phyloP scores from a whole-genome alignment of 345 rosid species.

The Eucalyptus albens region DNA sequence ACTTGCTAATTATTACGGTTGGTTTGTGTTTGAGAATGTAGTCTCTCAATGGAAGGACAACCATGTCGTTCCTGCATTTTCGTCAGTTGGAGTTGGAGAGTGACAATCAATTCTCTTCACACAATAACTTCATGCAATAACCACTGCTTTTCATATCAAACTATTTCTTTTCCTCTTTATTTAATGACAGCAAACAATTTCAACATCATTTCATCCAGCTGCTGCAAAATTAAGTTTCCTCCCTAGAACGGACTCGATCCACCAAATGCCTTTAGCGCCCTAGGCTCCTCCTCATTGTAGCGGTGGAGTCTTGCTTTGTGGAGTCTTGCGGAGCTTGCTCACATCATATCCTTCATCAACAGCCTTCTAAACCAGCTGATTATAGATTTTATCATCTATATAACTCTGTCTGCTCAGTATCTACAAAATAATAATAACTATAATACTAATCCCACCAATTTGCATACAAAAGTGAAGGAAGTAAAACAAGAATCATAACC shows the following conservation, averaged over 20 bases:
- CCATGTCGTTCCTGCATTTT: neutral
- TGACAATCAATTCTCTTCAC: neutral
- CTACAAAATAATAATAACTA: slow-evolving; percentile 1
- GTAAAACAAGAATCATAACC: neutral
- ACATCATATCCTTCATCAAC: slow-evolving; percentile 51
- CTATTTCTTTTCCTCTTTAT: neutral
- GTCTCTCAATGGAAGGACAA: neutral
- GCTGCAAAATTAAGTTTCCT: neutral
- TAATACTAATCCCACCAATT: too few relatives aligned
- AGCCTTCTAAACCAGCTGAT: slow-evolving; percentile 50
- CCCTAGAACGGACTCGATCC: slow-evolving; percentile 64
- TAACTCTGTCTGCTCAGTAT: slow-evolving; percentile 55
- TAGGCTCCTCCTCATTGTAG: slow-evolving; percentile 32
- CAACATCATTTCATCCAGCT: neutral
- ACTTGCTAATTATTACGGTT: neutral
- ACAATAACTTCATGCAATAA: neutral
- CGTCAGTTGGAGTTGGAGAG: neutral
- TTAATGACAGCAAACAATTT: neutral
- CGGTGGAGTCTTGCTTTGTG: slow-evolving; percentile 38
- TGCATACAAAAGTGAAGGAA: too few relatives aligned
- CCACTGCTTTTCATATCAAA: neutral
- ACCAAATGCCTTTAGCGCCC: slow-evolving; percentile 60
- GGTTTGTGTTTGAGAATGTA: neutral
- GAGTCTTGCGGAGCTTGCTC: slow-evolving; percentile 64
- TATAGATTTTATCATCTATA: slow-evolving; percentile 51